Base-by-base conservation (phyloP, 192 early-diverging fungal species). In the Phycomyces blakesleeanus region DNA sequence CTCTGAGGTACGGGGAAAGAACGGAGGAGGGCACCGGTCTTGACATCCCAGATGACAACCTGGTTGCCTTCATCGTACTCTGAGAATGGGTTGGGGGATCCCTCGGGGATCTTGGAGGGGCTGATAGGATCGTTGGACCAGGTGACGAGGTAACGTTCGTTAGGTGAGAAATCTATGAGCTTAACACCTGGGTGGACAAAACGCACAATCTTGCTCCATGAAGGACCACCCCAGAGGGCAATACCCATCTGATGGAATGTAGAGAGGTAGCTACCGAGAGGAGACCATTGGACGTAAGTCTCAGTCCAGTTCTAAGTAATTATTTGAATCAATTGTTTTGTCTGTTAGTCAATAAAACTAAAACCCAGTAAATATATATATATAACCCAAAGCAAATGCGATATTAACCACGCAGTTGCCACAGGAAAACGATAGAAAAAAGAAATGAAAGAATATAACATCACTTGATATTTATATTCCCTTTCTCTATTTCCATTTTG, bases 241-340 rank as follows among this genome's bases (percentile, higher is more conserved):
- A 98, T 86, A 61, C 97, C 97, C 73, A 90, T 92, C 55, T 83
- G 81, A 71, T 99, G 97, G 83, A 96, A 87, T 20, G 97, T 96
- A 40, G 90, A 83, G 55, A 99, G 81, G 76, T 93, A 99, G 20
- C 91, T 89, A 44, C 97, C 97, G 25, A 87, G 77, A 11, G 97
- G 93, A 26, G 97, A 99, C 94, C 96, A 99, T 64, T 89, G 78
- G 41, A 95, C 85, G 67, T 93, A 94, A 55, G 87, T 87, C 69
- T 96, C 96, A 51, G 94, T 95, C 96, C 95, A 97, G 85, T 96
- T 87, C 75, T 86, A 53, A 66, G 16, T 15, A 7, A 42, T 7
- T 1, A 49, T 50, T 16, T 47, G 6, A 41, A 34, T 18, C 25
- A 27, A 16, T 44, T 21, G 42, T 50, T 20, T 16, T 21, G 5